Base-by-base conservation (phyloP, 306 rosid species). In the Ammopiptanthus mongolicus region DNA sequence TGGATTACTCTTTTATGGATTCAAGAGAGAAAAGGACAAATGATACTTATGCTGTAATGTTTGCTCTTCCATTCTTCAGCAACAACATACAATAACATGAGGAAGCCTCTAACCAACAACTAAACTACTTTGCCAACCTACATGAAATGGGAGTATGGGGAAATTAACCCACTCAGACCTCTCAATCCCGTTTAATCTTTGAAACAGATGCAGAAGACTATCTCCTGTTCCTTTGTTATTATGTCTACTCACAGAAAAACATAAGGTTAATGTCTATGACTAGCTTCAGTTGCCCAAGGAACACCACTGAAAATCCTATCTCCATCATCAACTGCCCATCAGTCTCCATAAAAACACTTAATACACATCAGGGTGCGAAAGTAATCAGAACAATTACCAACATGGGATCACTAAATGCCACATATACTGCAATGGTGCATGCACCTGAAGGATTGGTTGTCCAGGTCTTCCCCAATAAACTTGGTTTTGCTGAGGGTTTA, bases 71-170 rank as follows among this genome's bases (percentile, higher is more conserved):
- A 73, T 58, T 80, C 29, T 83, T 83, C 94, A 94, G 97, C 91
- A 74, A 87, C 82, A 23, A 31, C 62, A 10, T 84, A 78, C 81
- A 91, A 86, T 56, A 94, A 91, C 87, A 42, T 88, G 87, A 80
- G 64, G 86, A 88, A 87, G 61, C 85, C 89, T 28, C 39, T 94
- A 83, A 88, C 95, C 25, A 88, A 91, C 85, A 86, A 78, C 86
- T 80, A 75, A 81, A 84, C 80, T 4, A 47, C 82, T 37, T 61
- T 7, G 80, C 96, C 70, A 85, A 79, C 61, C 88, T 91, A 71
- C 96, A 90, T 68, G 97, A 91, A 81, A 84, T 83, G 50, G 98
- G 98, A 73, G 96, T 82, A 1, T n/a, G 98, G 98, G 37, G 95
- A 94, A 79, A 84, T 90, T 22, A 90, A 81, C 81, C 98, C 97